Evolutionary conservation across 352 stramenopile genomes (phyloP).

Genomic region (Phytophthora syringae): DNA sequence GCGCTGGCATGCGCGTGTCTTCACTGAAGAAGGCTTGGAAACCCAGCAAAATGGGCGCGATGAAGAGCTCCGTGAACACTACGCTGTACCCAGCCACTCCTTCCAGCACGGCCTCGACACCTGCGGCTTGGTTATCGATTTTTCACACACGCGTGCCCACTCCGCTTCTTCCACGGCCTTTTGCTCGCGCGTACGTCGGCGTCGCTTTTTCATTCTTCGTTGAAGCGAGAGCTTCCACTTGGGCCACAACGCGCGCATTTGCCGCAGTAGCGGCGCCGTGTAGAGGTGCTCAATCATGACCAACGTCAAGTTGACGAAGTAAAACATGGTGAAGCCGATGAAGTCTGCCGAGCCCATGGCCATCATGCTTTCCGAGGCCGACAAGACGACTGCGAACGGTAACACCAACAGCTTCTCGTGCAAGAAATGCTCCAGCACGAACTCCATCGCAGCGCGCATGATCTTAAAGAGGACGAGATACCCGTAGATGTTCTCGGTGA

Average conservation of each 20-base stretch:
- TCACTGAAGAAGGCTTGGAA: constrained; percentile 92
- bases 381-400: constrained; percentile 91
- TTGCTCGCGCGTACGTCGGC: constrained; percentile 89
- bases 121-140: constrained; percentile 94
- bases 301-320: constrained; percentile 93
- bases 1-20: constrained; percentile 91
- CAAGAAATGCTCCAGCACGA: constrained; percentile 85
- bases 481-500: constrained; percentile 92
- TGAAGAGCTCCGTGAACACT: constrained; percentile 89
- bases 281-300: constrained; percentile 96
- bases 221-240: constrained; percentile 92
- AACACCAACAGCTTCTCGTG: constrained; percentile 92
- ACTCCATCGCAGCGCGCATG: constrained; percentile 81
- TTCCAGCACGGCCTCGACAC: constrained; percentile 94
- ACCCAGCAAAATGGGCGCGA: constrained; percentile 86
- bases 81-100: constrained; percentile 91
- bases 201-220: constrained; percentile 75
- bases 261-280: constrained; percentile 87
- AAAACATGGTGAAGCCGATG: constrained; percentile 95
- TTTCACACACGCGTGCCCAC: constrained; percentile 94
- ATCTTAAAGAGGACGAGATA: constrained; percentile 94
- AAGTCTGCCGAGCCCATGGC: constrained; percentile 96
- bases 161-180: constrained; percentile 92
- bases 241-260: constrained; percentile 85
- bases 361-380: constrained; percentile 93